phyloP scores from a whole-genome alignment of 306 rosid species.

The Vicia sativa region DNA sequence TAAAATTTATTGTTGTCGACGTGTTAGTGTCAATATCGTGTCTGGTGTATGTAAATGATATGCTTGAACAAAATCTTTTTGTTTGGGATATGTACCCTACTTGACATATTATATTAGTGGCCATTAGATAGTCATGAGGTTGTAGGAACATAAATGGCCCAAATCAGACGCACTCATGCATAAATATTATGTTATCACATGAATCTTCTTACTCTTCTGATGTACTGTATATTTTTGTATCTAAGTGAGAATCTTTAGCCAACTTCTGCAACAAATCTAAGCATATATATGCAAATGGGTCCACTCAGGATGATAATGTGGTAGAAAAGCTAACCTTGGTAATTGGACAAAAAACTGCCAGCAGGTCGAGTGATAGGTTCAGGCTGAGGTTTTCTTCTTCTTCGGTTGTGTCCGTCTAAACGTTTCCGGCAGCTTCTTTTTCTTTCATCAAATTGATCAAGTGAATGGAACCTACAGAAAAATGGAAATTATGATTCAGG shows the following conservation, averaged over 20 bases:
- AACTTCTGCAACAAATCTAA: slow-evolving; percentile 39
- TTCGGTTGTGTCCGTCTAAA: slow-evolving; percentile 76
- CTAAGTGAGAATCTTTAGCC: slow-evolving; percentile 29
- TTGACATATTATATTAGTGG: slow-evolving; percentile 36
- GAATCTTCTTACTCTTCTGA: slow-evolving; percentile 34
- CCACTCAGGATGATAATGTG: slow-evolving; percentile 38
- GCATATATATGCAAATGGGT: slow-evolving; percentile 35
- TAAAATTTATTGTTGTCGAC: not conserved
- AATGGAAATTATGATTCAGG: not conserved
- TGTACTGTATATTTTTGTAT: slow-evolving; percentile 30
- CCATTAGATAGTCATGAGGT: slow-evolving; percentile 47
- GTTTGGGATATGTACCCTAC: slow-evolving; percentile 24
- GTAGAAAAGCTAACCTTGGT: slow-evolving; percentile 57
- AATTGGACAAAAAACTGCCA: slow-evolving; percentile 51
- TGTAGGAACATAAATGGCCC: slow-evolving; percentile 39
- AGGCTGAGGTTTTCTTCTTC: slow-evolving; percentile 73
- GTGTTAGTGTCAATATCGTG: too few species aligned
- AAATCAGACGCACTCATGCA: slow-evolving; percentile 40
- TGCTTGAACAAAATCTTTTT: not conserved
- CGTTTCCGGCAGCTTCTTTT: slow-evolving; percentile 86
- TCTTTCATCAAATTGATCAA: slow-evolving; percentile 76
- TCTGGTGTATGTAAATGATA: too few species aligned
- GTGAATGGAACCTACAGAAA: slow-evolving; percentile 67
- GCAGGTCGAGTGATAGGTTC: slow-evolving; percentile 50
- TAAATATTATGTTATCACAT: slow-evolving; percentile 13